Evolutionary conservation across 106 monocot species (phyloP).

Genomic region (Gastrodia elata): DNA sequence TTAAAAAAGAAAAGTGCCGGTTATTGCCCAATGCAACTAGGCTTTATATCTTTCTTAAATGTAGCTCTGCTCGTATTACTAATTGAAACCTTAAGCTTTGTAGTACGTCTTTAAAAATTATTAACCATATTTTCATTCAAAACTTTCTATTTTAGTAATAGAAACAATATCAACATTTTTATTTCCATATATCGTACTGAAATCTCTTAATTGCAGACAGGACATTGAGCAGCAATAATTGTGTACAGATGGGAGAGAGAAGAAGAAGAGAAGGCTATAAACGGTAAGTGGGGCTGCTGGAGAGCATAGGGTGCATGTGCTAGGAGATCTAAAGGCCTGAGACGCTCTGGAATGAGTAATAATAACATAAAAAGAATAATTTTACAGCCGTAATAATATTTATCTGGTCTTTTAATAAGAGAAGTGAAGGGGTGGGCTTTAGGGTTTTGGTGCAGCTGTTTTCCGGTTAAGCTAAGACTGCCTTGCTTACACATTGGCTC

Average conservation of each 20-base stretch:
- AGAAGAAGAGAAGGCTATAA: not conserved
- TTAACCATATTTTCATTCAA: no score
- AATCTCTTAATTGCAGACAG: not conserved
- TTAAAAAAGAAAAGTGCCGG: no score
- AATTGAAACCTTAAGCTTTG: no score
- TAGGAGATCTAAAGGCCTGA: not conserved
- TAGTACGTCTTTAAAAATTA: no score
- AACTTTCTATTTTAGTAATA: not conserved
- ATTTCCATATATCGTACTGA: constrained; percentile 1
- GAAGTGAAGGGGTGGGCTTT: not conserved
- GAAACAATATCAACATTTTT: not conserved
- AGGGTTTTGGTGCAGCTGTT: not conserved
- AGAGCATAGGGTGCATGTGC: not conserved
- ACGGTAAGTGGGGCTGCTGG: constrained; percentile 1
- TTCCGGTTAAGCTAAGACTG: not conserved
- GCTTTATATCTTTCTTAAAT: no score
- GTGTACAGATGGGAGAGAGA: not conserved
- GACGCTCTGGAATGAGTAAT: not conserved
- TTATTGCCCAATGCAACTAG: no score
- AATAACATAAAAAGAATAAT: not conserved
- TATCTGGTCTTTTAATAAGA: not conserved
- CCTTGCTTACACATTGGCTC: not conserved
- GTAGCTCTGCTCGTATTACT: no score
- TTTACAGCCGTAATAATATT: not conserved
- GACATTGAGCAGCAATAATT: not conserved